Conservation (phyloP, 2,329 filamentous ascomycete genomes). For the Aplosporella prunicola region DNA sequence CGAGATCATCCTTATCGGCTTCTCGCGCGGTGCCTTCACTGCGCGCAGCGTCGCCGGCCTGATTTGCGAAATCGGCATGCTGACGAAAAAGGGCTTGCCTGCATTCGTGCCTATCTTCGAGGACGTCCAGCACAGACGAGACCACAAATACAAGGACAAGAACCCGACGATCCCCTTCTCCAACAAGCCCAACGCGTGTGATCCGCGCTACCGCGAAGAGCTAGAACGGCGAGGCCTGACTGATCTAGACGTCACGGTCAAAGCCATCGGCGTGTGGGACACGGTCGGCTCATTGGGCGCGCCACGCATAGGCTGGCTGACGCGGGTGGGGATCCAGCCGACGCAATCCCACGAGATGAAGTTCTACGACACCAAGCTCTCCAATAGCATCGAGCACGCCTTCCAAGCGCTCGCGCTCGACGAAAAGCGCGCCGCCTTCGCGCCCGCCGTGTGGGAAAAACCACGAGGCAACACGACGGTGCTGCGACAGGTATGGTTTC, state of each 20-base stretch:
- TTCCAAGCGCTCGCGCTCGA: constrained; percentile 53
- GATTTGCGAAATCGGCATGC: constrained; percentile 16
- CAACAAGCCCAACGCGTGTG: constrained; percentile 10
- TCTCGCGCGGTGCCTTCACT: constrained; percentile 51
- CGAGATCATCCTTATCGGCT: constrained; percentile 43
- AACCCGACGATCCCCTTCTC: constrained; percentile 13
- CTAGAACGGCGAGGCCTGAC: constrained; percentile 28
- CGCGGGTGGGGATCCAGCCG: constrained; percentile 26
- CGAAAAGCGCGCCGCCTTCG: constrained; percentile 47
- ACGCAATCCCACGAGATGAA: constrained; percentile 28
- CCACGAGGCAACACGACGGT: constrained; percentile 18
- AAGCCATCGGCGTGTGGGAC: constrained; percentile 45
- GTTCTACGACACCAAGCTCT: constrained; percentile 41
- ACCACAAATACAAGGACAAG: constrained; percentile 21
- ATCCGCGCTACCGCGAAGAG: constrained; percentile 26
- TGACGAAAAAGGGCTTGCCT: constrained; percentile 14
- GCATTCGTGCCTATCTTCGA: constrained; percentile 14
- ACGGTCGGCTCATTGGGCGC: constrained; percentile 40
- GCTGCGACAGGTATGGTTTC: constrained; percentile 40
- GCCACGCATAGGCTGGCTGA: constrained; percentile 35
- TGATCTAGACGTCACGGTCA: constrained; percentile 35
- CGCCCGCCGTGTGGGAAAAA: constrained; percentile 48
- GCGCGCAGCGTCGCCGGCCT: constrained; percentile 18
- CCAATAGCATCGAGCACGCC: constrained; percentile 42
- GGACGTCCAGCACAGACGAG: constrained; percentile 25